Evolutionary conservation across 352 stramenopile species (phyloP), one percentile per base, ranked within the genome.

Genomic region (Globisporangium recalcitrans): DNA sequence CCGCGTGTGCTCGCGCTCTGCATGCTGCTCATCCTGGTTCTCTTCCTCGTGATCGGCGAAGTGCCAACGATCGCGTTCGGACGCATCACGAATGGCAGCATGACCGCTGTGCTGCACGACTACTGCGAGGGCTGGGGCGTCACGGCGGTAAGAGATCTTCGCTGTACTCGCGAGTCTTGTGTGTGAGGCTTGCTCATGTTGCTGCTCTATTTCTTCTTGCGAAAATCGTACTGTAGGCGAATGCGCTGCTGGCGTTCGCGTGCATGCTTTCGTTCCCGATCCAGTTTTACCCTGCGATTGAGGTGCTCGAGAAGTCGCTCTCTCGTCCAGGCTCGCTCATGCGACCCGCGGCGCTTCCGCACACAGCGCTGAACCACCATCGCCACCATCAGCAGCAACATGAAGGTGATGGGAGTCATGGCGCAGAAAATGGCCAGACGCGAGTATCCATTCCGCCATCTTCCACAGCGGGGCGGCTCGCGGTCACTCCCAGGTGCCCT

Each of bases 191-290:
- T 19, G 14, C 22, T 56, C 19, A 34, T 1, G 53, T 31, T 64
- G 32, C 27, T 52, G 14, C 58, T 19, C 40, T 48, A 1, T 54
- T 57, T 5, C n/a, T 60, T 31, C 52, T 62, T 21, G 22, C 31
- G 38, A n/a, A 65, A 40, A 14, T n/a, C n/a, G 16, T 19, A 2
- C 14, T 9, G 10, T 65, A 88, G 78, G 78, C 81, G 9, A 92
- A 92, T 54, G 59, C 86, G 3, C 63, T 88, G 42, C 73, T 92
- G 4, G 81, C 83, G 5, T 87, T 90, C 53, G 80, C 83, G 24
- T 92, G 83, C 34, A 67, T 87, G 10, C 72, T 92, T 8, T 90
- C 83, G 19, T 92, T 92, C 62, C 83, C 83, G 11, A 92, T 90
- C 60, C 83, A 92, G 57, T 88, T 92, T 32, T 92, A 91, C 57